phyloP scores from a whole-genome alignment of 345 rosid genomes.

The Dipteronia dyeriana region DNA sequence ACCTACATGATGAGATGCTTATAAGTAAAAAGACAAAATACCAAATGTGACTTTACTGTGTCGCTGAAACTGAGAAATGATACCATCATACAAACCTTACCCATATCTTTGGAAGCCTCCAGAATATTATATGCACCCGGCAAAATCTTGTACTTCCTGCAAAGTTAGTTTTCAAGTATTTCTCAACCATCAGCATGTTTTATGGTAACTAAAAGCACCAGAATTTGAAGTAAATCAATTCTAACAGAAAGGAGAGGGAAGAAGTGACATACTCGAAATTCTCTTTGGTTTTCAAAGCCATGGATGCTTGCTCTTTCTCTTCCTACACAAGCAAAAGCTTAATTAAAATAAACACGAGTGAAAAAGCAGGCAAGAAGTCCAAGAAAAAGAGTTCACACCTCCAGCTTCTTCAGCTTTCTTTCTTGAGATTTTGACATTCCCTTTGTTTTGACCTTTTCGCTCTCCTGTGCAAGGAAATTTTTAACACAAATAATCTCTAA shows the following conservation, averaged over 20 bases:
- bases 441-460: constrained; percentile 23
- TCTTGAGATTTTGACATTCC: constrained; percentile 46
- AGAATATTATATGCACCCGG: constrained; percentile 60
- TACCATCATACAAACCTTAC: constrained; percentile 52
- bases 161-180: constrained; percentile 7
- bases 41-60: neutral
- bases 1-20: constrained; percentile 36
- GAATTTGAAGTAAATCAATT: constrained; percentile 2
- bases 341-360: constrained; percentile 1
- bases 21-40: constrained; percentile 17
- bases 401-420: constrained; percentile 74
- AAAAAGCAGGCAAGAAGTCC: neutral
- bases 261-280: constrained; percentile 53
- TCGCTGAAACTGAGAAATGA: constrained; percentile 13
- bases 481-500: neutral
- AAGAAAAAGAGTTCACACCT: constrained; percentile 33
- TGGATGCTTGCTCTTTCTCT: constrained; percentile 51
- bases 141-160: constrained; percentile 71
- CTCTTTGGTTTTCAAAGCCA: constrained; percentile 51
- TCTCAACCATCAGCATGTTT: neutral
- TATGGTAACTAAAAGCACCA: neutral
- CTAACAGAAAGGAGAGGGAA: neutral
- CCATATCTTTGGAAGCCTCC: constrained; percentile 63
- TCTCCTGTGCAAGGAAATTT: constrained; percentile 20
- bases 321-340: constrained; percentile 38